phyloP scores from a whole-genome alignment of 2,329 filamentous ascomycete species.

The Trichocomaceae sp. region DNA sequence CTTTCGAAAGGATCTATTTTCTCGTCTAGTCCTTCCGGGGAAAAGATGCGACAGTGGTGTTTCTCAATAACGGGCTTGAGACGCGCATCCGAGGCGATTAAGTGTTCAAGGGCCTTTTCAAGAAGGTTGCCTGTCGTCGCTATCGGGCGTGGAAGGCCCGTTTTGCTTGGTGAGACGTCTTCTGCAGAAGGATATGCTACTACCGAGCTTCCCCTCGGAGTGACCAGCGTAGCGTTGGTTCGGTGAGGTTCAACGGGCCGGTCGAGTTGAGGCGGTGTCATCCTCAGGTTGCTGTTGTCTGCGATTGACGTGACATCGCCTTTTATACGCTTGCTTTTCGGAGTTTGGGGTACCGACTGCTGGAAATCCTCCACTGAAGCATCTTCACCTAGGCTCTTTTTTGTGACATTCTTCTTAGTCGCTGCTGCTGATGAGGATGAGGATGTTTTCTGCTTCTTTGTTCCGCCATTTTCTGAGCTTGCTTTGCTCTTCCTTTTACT shows the following conservation, averaged over 20 bases:
- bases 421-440: neutral
- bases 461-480: conserved; percentile 22
- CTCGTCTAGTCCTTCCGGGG: conserved; percentile 73
- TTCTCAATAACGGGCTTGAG: conserved; percentile 66
- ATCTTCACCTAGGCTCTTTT: neutral
- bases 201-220: conserved; percentile 40
- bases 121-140: conserved; percentile 67
- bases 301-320: conserved; percentile 4
- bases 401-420: conserved; percentile 6
- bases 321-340: conserved; percentile 25
- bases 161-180: conserved; percentile 35
- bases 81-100: conserved; percentile 65
- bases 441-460: conserved; percentile 18
- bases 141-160: conserved; percentile 35
- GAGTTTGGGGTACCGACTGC: conserved; percentile 21
- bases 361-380: neutral
- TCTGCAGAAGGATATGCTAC: conserved; percentile 42
- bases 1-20: conserved; percentile 81
- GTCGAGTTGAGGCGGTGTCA: conserved; percentile 39
- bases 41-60: conserved; percentile 73
- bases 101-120: conserved; percentile 65
- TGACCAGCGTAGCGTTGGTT: conserved; percentile 45
- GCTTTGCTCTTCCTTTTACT: conserved; percentile 19
- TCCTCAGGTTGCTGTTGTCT: conserved; percentile 33
- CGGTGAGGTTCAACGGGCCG: conserved; percentile 42